Evolutionary conservation across 2,329 filamentous ascomycete species (phyloP).

Genomic region (Ophioceras dolichostomum): DNA sequence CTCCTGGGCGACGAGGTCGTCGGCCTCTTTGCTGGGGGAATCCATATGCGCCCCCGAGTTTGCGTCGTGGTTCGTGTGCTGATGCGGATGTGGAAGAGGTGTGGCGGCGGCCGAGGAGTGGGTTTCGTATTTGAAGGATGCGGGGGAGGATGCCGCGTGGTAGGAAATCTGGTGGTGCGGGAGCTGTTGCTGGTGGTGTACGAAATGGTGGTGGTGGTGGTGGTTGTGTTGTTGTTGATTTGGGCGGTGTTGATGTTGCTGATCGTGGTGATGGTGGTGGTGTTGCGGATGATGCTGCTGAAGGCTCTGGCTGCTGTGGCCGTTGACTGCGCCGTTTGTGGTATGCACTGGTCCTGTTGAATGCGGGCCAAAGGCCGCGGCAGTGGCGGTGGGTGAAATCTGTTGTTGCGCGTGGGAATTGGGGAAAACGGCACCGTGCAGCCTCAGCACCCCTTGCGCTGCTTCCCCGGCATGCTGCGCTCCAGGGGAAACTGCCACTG

Average conservation of each 20-base stretch:
- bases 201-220: constrained; percentile 6
- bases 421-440: too few relatives aligned
- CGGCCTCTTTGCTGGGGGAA: constrained; percentile 25
- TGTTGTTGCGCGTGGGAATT: too few relatives aligned
- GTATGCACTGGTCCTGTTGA: constrained; percentile 4
- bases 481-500: background rate
- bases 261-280: constrained; percentile 9
- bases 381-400: background rate
- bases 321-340: constrained; percentile 7
- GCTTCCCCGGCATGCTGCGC: background rate
- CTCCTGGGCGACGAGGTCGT: constrained; percentile 45
- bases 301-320: constrained; percentile 5
- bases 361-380: background rate
- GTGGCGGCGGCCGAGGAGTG: too few relatives aligned
- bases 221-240: constrained; percentile 9
- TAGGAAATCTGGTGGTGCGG: constrained; percentile 1
- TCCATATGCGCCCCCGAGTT: too few relatives aligned
- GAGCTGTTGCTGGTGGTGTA: constrained; percentile 6
- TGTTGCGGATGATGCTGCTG: constrained; percentile 8
- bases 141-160: constrained; percentile 1
- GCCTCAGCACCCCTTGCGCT: too few relatives aligned
- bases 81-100: too few relatives aligned
- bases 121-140: constrained; percentile 3
- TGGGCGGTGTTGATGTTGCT: constrained; percentile 12
- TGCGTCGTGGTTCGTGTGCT: constrained; percentile 1